Evolutionary conservation across 768 basidiomycete genomes (phyloP).

Genomic region (Naematelia aurantialba): DNA sequence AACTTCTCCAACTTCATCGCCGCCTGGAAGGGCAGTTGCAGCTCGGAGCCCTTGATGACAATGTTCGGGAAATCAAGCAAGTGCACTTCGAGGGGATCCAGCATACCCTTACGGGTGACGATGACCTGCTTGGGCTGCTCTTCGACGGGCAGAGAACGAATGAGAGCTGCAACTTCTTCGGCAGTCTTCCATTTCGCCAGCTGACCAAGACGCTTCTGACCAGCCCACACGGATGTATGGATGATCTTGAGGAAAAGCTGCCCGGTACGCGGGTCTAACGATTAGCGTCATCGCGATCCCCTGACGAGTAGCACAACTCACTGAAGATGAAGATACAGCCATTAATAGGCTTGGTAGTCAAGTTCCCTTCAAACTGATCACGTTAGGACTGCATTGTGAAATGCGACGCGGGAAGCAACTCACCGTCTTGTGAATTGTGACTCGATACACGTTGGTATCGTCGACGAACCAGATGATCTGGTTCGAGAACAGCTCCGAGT

Average conservation of each 20-base stretch:
- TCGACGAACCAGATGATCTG: conserved; percentile 99
- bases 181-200: conserved; percentile 93
- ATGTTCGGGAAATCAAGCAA: conserved; percentile 99
- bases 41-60: conserved; percentile 97
- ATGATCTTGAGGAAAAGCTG: conserved; percentile 99
- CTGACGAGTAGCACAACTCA: conserved; percentile 60
- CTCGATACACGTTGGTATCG: conserved; percentile 98
- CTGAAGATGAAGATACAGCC: conserved; percentile 56
- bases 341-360: conserved; percentile 97
- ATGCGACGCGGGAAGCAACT: neutral
- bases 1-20: conserved; percentile 99
- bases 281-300: conserved; percentile 56
- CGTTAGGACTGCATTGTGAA: neutral
- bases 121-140: conserved; percentile 99
- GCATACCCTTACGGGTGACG: conserved; percentile 99
- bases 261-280: conserved; percentile 95
- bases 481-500: conserved; percentile 94
- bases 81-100: conserved; percentile 88
- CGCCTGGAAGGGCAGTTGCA: conserved; percentile 98
- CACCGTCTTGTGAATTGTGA: conserved; percentile 75
- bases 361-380: conserved; percentile 81
- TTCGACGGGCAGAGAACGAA: conserved; percentile 97
- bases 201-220: conserved; percentile 99
- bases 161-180: conserved; percentile 97
- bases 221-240: conserved; percentile 99